Conservation (phyloP, 345 rosid species). For the Xanthoceras sorbifolium region DNA sequence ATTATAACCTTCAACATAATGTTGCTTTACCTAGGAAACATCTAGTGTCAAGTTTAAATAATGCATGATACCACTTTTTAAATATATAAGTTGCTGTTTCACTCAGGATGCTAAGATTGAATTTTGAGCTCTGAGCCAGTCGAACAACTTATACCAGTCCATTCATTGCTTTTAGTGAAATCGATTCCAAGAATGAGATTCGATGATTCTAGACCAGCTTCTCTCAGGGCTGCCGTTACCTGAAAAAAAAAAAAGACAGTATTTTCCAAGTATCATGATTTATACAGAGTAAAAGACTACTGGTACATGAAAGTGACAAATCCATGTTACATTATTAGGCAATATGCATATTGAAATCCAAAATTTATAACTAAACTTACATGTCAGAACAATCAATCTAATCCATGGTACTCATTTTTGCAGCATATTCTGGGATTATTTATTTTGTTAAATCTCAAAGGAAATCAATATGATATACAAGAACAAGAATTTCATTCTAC, state of each 20-base stretch:
- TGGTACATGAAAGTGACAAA: neutral
- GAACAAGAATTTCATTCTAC: too few species aligned
- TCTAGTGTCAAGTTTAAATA: neutral
- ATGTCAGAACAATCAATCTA: neutral
- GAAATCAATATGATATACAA: too few species aligned
- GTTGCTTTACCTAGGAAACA: neutral
- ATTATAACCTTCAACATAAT: neutral
- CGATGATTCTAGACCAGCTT: constrained; percentile 85
- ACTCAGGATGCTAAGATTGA: neutral
- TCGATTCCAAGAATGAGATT: constrained; percentile 84
- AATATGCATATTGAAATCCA: neutral
- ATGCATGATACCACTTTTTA: neutral
- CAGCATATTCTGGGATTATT: neutral
- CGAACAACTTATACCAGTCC: constrained; percentile 59
- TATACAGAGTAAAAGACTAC: neutral
- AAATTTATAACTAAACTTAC: neutral
- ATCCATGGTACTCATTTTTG: neutral
- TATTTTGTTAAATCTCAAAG: too few species aligned
- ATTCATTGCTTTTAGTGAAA: constrained; percentile 92
- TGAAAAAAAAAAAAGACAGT: constrained; percentile 29
- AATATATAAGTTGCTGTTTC: too few species aligned
- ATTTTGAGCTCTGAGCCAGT: neutral
- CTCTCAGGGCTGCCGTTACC: constrained; percentile 66
- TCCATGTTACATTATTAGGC: neutral
- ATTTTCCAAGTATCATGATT: neutral